A percentile compares a stretch with the other conserved stretches of the same genome.
These are phyloP conservation scores for Suillus subluteus DNA, from an alignment of 768 basidiomycete genomes.

Conservation along the genomic window DNA sequence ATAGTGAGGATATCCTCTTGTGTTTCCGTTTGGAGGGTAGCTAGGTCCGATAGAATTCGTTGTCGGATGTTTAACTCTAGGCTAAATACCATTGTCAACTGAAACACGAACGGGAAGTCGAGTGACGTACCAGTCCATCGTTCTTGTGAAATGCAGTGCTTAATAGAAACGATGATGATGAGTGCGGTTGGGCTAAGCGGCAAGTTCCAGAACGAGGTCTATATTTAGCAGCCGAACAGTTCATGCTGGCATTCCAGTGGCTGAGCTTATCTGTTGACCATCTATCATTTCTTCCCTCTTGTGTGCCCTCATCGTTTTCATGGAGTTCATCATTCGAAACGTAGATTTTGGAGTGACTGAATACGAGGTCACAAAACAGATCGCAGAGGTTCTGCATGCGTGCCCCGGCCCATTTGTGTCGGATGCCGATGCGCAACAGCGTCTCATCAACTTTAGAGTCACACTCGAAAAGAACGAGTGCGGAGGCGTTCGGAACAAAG, in stretches of 20 bases:
- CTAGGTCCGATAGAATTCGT: slow-evolving; percentile 75
- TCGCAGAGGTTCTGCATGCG: slow-evolving; percentile 59
- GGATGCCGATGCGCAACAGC: slow-evolving; percentile 17
- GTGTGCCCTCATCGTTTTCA: slow-evolving; percentile 15
- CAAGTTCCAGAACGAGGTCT: not conserved
- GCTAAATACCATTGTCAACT: slow-evolving; percentile 39
- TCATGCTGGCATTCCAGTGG: not conserved
- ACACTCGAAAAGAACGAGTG: slow-evolving; percentile 50
- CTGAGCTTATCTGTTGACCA: slow-evolving; percentile 6
- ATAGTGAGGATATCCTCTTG: slow-evolving; percentile 51
- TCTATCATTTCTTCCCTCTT: not conserved
- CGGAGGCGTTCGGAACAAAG: slow-evolving; percentile 61
- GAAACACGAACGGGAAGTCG: not conserved
- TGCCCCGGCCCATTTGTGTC: slow-evolving; percentile 33
- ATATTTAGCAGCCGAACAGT: not conserved
- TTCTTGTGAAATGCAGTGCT: not conserved
- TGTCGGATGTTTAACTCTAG: slow-evolving; percentile 81
- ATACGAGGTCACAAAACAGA: slow-evolving; percentile 59
- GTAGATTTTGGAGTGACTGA: slow-evolving; percentile 44
- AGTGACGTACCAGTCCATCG: slow-evolving; percentile 54
- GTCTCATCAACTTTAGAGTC: slow-evolving; percentile 63
- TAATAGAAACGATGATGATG: not conserved
- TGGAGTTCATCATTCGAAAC: slow-evolving; percentile 43
- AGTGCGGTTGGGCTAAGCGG: no score
- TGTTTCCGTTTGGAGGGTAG: slow-evolving; percentile 53